Base-by-base conservation (phyloP, 306 rosid genomes). In the Boehmeria nivea region DNA sequence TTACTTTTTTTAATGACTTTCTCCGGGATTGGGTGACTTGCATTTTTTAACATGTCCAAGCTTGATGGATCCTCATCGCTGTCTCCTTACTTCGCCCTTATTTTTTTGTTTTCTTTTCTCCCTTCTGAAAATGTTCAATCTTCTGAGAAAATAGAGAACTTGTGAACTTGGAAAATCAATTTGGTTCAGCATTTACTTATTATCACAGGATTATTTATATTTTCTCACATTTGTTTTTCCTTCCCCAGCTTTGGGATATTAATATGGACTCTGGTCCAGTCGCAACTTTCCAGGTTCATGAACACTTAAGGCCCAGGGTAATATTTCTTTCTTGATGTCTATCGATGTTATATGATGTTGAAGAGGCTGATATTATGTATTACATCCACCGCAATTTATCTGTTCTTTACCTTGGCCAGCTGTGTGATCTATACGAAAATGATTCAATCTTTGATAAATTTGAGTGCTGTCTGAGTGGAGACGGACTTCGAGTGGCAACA, bases 391-490 rank as follows among this genome's bases (percentile, higher is more conserved):
- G 59, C 52, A 42, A 33, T 50, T 46, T 28, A 58, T 20, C 26
- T 11, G 3, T 54, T 73, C 44, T 46, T 55, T 69, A 19, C 50
- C 75, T 51, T 77, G 59, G 51, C 28, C 85, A 91, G 98, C 83
- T 91, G 50, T 82, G 96, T 69, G 98, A 91, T 78, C 64, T 91
- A 28, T 91, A 91, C 65, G 98, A 91, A 76, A 91, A 91, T 62
- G 98, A 91, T 73, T 93, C 96, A 1, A 93, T 93, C 71, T 87
- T 84, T 2, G 96, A 87, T 33, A 93, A 93, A 67, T 93, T 93
- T 18, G 99, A 93, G 83, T 87, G 99, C 68, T 93, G 99, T 70
- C 70, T 93, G 66, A 93, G 99, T 59, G 96, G 99, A 24, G 89
- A 93, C 45, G 99, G 95, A 69, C 74, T 26, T 54, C 85, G 87